Base-by-base conservation (phyloP, 2,329 filamentous ascomycete species). In the Aspergillus hortae region DNA sequence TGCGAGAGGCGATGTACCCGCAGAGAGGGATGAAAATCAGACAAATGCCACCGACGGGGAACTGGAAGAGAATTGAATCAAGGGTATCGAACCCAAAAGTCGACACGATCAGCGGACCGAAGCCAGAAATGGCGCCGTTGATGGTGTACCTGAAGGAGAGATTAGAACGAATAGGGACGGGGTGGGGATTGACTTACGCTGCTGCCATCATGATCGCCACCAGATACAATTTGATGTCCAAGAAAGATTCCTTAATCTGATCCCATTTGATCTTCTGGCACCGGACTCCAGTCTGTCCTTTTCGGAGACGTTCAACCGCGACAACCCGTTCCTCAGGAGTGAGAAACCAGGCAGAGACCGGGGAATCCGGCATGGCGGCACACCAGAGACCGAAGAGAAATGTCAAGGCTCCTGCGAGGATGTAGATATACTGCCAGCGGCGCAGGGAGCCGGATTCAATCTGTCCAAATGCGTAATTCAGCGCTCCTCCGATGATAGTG, bases 391-490 rank as follows among this genome's bases (percentile, higher is more conserved):
- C 86, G 58, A 87, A 88, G 0, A 86, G 44, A 35, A 87, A 80
- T 0, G 86, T 88, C 46, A 88, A 61, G 0, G 74, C 74, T 0
- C 85, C 85, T 1, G 84, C 84, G 15, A 88, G 71, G 12, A 89
- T 73, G 64, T 88, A 89, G 53, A 89, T 85, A 60, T 87, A 88
- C 70, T 88, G 85, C 86, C 86, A 90, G 4, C 79, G 72, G 40
- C 74, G 78, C 40, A 88, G 68, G 0, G 69, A 64, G 0, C 81
- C 82, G 1, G 77, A 73, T 0, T 64, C 70, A 45, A 88, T 82
- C 65, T 87, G 84, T 0, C 82, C 84, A 61, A 88, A 87, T 3
- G 78, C 86, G 64, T 87, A 88, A 68, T 87, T 87, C 46, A 88
- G 68, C 0, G 75, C 80, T 7, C 84, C 79, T 5, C 85, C 85